Conservation (phyloP, 208 protist genomes). For the Leishmania lainsoni region DNA sequence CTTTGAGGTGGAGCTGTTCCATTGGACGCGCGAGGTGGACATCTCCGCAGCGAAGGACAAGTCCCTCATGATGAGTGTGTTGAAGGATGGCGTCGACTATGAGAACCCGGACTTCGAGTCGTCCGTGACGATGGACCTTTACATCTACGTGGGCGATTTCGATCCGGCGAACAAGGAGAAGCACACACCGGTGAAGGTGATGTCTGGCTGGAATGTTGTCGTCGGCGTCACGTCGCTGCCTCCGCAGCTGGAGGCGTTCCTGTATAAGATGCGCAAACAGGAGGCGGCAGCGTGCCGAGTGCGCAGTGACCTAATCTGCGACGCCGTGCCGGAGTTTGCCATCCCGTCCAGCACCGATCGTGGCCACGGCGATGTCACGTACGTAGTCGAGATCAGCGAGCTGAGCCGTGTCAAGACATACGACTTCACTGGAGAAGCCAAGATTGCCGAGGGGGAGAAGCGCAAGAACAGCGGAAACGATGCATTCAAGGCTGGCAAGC, state of each 20-base stretch:
- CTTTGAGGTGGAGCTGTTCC: conserved; percentile 92
- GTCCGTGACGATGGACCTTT: conserved; percentile 58
- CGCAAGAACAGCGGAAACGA: conserved; percentile 85
- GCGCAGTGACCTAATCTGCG: conserved; percentile 38
- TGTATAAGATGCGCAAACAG: conserved; percentile 70
- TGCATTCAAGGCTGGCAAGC: conserved; percentile 67
- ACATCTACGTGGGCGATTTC: conserved; percentile 53
- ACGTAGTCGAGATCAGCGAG: conserved; percentile 68
- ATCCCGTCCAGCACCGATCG: conserved; percentile 46
- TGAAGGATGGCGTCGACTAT: conserved; percentile 72
- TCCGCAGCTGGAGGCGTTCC: conserved; percentile 70
- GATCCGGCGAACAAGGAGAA: conserved; percentile 46
- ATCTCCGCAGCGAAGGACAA: conserved; percentile 74
- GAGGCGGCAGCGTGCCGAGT: conserved; percentile 77
- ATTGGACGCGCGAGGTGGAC: conserved; percentile 80
- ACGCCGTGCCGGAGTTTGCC: conserved; percentile 53
- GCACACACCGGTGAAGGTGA: conserved; percentile 46
- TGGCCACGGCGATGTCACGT: conserved; percentile 49
- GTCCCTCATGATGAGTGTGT: conserved; percentile 77
- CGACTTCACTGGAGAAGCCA: conserved; percentile 63
- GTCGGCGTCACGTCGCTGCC: conserved; percentile 73
- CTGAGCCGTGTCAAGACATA: conserved; percentile 65
- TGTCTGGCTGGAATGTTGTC: conserved; percentile 48
- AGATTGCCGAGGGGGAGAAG: conserved; percentile 62
- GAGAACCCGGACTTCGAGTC: conserved; percentile 86